Evolutionary conservation across 1,139 yeast species (phyloP), one percentile per base, ranked within the genome.

Genomic region (Suhomyces bribrorum): DNA sequence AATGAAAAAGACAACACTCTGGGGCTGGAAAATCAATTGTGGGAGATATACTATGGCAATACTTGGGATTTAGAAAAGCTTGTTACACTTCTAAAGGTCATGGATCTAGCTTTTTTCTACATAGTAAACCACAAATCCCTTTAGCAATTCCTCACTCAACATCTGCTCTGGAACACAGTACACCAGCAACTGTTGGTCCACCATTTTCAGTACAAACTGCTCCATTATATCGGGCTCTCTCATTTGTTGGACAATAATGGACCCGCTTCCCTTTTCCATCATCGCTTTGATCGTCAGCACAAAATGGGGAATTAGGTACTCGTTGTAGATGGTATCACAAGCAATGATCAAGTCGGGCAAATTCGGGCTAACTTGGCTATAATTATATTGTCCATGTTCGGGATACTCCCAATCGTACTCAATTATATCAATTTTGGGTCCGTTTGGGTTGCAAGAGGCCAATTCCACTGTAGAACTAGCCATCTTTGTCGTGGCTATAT

Each of bases 291-390:
- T 34, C 0, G 85, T 68, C 12, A 57, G 56, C 5, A 81, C 59
- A 40, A 84, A 75, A 36, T 64, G 74, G 0, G 73, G 74, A 2
- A 83, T 69, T 31, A 85, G 61, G 47, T 66, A 81, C 41, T 79
- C 86, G 50, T 84, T 85, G 60, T 84, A 84, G 5, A 84, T 69
- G 7, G 88, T 79, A 54, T 84, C 94, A 51, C 85, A 79, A 0
- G 88, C 86, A 12, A 84, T 51, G 3, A 84, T 62, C 14, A 77
- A 50, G 44, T 77, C 79, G 0, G 78, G 75, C 2, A 24, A 31
- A 1, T 24, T 20, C 2, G 26, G 32, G 3, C 39, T 28, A 1
- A 45, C 28, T n/a, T 22, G 20, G 11, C 46, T 27, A 26, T 63
- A 54, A 24, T 60, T 56, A 24, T 43, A 36, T 14, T 53, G 12